A percentile compares a stretch with the other conserved stretches of the same genome.
Conservation (phyloP, 805 yeast species). For the Priceomyces fermenticarens region DNA sequence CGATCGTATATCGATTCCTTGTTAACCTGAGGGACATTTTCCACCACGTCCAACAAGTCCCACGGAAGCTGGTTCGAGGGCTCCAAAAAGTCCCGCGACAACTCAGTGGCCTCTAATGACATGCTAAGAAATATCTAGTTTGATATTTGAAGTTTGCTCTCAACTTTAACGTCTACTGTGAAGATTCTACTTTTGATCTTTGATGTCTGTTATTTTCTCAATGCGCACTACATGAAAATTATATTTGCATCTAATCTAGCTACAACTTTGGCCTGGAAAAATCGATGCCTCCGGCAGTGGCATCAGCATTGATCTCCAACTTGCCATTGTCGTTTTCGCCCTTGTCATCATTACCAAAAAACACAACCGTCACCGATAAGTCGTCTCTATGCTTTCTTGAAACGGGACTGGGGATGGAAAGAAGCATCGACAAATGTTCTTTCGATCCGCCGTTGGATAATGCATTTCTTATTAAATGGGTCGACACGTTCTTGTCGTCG, state of each 20-base stretch:
- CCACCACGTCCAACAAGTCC: constrained; percentile 69
- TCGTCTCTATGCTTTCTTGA: constrained; percentile 94
- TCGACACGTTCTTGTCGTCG: constrained; percentile 85
- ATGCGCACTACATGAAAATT: no score
- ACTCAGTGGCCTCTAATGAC: no score
- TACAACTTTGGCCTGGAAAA: constrained; percentile 47
- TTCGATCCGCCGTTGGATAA: constrained; percentile 80
- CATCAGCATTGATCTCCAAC: constrained; percentile 53
- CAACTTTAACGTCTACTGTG: no score
- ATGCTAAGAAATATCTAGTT: not conserved
- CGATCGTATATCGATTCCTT: constrained; percentile 39
- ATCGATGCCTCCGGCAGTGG: constrained; percentile 56
- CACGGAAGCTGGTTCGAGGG: constrained; percentile 66
- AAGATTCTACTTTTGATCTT: not conserved
- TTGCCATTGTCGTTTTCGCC: constrained; percentile 44
- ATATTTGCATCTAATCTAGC: not conserved
- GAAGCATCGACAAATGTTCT: constrained; percentile 84
- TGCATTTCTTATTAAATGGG: constrained; percentile 92
- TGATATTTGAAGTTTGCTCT: not conserved
- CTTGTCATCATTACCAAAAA: constrained; percentile 67
- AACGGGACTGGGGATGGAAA: constrained; percentile 87
- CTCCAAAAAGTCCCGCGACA: constrained; percentile 45
- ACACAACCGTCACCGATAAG: constrained; percentile 91
- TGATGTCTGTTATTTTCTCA: no score
- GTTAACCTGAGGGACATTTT: constrained; percentile 48